These are phyloP conservation scores for Aeschynomene evenia DNA, from an alignment of 306 rosid genomes.

Conservation along the genomic window DNA sequence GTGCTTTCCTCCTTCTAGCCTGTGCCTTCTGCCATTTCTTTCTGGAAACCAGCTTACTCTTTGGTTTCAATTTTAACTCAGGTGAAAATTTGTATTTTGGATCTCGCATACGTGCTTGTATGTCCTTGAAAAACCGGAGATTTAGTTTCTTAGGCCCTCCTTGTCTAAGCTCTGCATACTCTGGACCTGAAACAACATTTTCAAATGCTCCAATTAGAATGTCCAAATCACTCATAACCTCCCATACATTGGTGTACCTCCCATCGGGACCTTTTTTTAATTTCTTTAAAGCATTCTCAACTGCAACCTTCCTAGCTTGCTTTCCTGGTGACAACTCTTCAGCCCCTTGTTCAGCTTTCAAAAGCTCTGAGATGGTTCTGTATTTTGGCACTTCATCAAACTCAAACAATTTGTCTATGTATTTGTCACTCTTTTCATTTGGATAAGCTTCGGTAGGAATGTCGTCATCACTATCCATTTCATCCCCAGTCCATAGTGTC, in stretches of 20 bases:
- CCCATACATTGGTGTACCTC: slow-evolving; percentile 73
- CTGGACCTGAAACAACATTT: slow-evolving; percentile 82
- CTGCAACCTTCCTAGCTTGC: slow-evolving; percentile 81
- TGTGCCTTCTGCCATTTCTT: slow-evolving; percentile 84
- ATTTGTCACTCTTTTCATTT: slow-evolving; percentile 70
- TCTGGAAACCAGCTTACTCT: slow-evolving; percentile 66
- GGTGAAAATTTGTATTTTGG: slow-evolving; percentile 77
- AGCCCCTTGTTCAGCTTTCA: slow-evolving; percentile 74
- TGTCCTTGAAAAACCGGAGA: slow-evolving; percentile 77
- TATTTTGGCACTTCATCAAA: slow-evolving; percentile 82
- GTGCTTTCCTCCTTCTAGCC: slow-evolving; percentile 79
- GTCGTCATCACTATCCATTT: slow-evolving; percentile 72
- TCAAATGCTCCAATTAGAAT: slow-evolving; percentile 85
- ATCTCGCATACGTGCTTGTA: slow-evolving; percentile 82
- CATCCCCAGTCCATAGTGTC: slow-evolving; percentile 89
- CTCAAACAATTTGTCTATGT: slow-evolving; percentile 76
- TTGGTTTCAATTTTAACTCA: slow-evolving; percentile 75
- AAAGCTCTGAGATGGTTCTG: slow-evolving; percentile 60
- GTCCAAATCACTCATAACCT: slow-evolving; percentile 81
- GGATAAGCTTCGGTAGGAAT: slow-evolving; percentile 82
- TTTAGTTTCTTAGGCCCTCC: slow-evolving; percentile 75
- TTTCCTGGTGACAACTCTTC: slow-evolving; percentile 87
- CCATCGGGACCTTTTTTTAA: slow-evolving; percentile 90
- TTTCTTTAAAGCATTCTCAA: slow-evolving; percentile 79
- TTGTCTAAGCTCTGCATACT: slow-evolving; percentile 73